Percentiles rank a stretch among this genome's conserved stretches.
These are phyloP conservation scores for Colletotrichum sp. DNA, from an alignment of 2,329 filamentous ascomycete genomes.

Conservation along the genomic window DNA sequence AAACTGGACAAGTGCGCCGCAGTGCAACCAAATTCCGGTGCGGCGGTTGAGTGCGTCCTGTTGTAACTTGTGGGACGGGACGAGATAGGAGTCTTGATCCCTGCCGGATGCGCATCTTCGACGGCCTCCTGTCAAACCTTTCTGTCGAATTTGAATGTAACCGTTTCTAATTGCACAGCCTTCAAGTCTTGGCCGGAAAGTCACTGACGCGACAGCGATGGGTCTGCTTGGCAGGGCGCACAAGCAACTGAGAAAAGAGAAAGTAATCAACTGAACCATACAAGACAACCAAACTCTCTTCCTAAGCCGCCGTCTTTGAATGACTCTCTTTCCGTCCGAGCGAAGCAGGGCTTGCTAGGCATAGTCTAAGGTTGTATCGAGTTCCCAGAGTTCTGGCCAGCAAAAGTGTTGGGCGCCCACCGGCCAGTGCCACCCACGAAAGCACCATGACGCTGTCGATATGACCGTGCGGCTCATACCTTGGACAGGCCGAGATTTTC, in stretches of 20 bases:
- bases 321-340: neutral
- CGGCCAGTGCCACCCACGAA: conserved; percentile 23
- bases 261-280: neutral
- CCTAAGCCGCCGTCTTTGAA: neutral
- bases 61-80: neutral
- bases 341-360: neutral
- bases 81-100: neutral
- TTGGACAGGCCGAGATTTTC: neutral
- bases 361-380: neutral
- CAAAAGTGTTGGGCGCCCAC: neutral
- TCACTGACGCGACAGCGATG: neutral
- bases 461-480: neutral
- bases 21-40: neutral
- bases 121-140: neutral
- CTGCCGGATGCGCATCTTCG: neutral
- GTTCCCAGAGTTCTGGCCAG: neutral
- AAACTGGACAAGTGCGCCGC: neutral
- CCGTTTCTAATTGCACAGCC: neutral
- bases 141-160: neutral
- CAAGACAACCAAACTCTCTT: neutral
- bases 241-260: neutral
- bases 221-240: neutral
- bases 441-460: conserved; percentile 31
- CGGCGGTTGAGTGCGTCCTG: neutral
- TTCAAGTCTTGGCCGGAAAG: neutral